phyloP scores from a whole-genome alignment of 2,329 filamentous ascomycete genomes.

The Apiospora koreana region DNA sequence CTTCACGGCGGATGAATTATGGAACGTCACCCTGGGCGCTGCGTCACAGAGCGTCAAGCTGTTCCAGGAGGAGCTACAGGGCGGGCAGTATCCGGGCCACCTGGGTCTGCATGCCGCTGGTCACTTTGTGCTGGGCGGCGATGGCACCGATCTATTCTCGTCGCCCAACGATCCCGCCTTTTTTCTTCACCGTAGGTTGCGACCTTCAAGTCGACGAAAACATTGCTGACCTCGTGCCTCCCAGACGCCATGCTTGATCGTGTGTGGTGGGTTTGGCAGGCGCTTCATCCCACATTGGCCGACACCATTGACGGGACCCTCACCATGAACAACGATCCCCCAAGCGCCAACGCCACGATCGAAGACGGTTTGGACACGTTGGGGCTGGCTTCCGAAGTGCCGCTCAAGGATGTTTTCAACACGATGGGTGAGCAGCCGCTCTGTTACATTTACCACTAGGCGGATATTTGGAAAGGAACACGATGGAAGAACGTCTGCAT shows the following conservation, averaged over 20 bases:
- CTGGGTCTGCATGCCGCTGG: constrained; percentile 29
- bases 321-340: constrained; percentile 27
- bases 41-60: constrained; percentile 25
- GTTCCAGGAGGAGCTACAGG: constrained; percentile 30
- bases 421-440: constrained; percentile 21
- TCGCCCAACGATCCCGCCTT: constrained; percentile 34
- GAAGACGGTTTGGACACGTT: constrained; percentile 25
- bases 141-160: constrained; percentile 30
- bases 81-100: constrained; percentile 17
- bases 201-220: no score
- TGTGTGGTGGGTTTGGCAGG: constrained; percentile 19
- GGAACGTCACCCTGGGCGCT: constrained; percentile 17
- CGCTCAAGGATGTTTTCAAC: constrained; percentile 19
- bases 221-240: not conserved
- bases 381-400: not conserved
- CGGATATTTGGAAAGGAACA: no score
- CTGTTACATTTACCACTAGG: constrained; percentile 26
- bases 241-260: constrained; percentile 7
- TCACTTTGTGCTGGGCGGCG: constrained; percentile 30
- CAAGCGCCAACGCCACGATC: constrained; percentile 25
- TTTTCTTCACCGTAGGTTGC: constrained; percentile 23
- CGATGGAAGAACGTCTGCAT: no score
- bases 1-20: constrained; percentile 20
- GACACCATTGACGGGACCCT: constrained; percentile 26
- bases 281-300: constrained; percentile 19